Evolutionary conservation across 495 filamentous ascomycete genomes (phyloP).

Genomic region (Xylaria cubensis): DNA sequence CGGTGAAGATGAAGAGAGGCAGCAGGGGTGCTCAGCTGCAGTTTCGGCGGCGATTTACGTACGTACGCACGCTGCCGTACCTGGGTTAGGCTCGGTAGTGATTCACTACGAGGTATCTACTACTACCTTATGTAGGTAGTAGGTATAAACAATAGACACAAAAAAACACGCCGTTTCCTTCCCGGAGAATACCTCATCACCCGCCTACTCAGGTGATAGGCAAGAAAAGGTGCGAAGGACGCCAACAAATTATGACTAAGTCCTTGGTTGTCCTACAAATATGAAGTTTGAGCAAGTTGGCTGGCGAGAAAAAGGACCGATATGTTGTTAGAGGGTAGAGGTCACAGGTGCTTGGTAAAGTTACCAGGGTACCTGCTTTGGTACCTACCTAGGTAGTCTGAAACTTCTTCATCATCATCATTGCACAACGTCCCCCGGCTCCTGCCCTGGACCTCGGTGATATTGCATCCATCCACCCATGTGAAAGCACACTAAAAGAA

Average conservation of each 20-base stretch:
- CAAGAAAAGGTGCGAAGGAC: neutral
- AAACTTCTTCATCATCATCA: neutral
- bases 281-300: slow-evolving; percentile 3
- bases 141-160: neutral
- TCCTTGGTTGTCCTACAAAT: neutral
- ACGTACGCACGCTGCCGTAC: neutral
- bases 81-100: neutral
- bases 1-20: slow-evolving; percentile 18
- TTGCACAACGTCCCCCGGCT: neutral
- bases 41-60: slow-evolving; percentile 1
- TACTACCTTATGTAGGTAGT: neutral
- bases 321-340: neutral
- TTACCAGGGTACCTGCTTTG: slow-evolving; percentile 11
- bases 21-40: slow-evolving; percentile 21
- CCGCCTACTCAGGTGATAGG: neutral
- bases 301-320: slow-evolving; percentile 6
- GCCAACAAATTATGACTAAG: neutral
- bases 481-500: neutral
- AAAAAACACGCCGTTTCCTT: too few species aligned
- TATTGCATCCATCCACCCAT: neutral
- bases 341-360: neutral
- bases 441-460: neutral
- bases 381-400: neutral
- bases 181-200: neutral
- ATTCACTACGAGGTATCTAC: neutral